Base-by-base conservation (phyloP, 768 basidiomycete species). In the Nidula microcarpa region DNA sequence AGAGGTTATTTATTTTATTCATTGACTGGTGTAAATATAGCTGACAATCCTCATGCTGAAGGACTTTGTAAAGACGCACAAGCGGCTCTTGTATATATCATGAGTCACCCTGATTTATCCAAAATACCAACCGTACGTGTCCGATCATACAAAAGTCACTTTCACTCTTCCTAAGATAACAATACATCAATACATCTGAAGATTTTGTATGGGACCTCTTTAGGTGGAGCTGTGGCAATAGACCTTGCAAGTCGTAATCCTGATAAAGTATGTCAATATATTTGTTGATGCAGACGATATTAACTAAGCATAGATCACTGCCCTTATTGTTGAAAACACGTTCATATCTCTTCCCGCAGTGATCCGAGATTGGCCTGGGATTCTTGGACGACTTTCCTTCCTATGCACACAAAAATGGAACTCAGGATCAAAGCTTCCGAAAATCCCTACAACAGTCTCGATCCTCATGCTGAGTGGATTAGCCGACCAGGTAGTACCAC, bases 201-300 rank as follows among this genome's bases (percentile, higher is more conserved):
- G 85, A 74, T 90, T 41, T 58, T 90, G 1, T 91, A 81, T 56
- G 89, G 89, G 1, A 84, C 87, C 58, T 87, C 83, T 7, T 85
- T 94, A 34, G 94, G 94, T 13, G 94, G 94, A 4, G 94, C 91
- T 0, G 93, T 96, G 6, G 82, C 89, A 3, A 87, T 96, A 44
- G 85, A 92, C 67, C 84, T 93, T 6, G 87, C 88, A 0, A 82
- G 82, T 52, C 76, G 78, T 8, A 94, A 93, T 62, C 73, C 83
- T 1, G 67, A 78, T 35, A 76, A 82, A 53, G 87, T 85, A 54
- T 43, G 74, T 68, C 33, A 11, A 17, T 13, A 9, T 6, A 47
- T 5, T 47, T 43, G 18, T 30, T 5, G 48, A 9, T 47, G 18
- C 35, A 17, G 13, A 11, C 18, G 8, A 10, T 45, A 10, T 8